These are phyloP conservation scores for Carex kokanica DNA, from an alignment of 176 grass and related monocot species.

Conservation along the genomic window DNA sequence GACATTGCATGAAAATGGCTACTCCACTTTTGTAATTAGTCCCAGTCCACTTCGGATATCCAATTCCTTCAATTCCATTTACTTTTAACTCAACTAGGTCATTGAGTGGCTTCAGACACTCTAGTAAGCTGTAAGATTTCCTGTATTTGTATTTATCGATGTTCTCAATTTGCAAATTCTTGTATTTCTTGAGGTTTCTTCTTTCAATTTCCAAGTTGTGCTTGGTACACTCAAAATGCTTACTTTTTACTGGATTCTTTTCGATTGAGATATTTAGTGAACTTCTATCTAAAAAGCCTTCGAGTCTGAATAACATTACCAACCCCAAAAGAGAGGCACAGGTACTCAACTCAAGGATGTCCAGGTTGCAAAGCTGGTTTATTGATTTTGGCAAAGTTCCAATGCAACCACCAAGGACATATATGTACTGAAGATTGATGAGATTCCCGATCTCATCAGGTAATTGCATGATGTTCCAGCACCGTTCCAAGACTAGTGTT, in stretches of 20 bases:
- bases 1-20: not conserved
- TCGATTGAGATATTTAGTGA: constrained; percentile 2
- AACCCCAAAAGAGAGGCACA: not conserved
- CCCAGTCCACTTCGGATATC: not conserved
- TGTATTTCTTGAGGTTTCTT: too few species aligned
- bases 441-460: not conserved
- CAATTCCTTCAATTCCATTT: not conserved
- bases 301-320: not conserved
- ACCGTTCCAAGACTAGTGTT: not conserved
- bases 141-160: not conserved
- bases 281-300: not conserved
- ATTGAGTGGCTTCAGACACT: constrained; percentile 5
- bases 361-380: not conserved
- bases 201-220: too few species aligned
- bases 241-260: not conserved
- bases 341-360: not conserved
- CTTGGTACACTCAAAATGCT: not conserved
- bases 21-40: not conserved
- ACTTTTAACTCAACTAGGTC: not conserved
- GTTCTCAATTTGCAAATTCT: too few species aligned
- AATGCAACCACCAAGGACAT: not conserved
- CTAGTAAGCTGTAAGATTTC: not conserved
- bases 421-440: constrained; percentile 2
- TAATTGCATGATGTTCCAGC: not conserved
- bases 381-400: not conserved